Base-by-base conservation (phyloP, 2,329 filamentous ascomycete species). In the Hirsutella thompsonii region DNA sequence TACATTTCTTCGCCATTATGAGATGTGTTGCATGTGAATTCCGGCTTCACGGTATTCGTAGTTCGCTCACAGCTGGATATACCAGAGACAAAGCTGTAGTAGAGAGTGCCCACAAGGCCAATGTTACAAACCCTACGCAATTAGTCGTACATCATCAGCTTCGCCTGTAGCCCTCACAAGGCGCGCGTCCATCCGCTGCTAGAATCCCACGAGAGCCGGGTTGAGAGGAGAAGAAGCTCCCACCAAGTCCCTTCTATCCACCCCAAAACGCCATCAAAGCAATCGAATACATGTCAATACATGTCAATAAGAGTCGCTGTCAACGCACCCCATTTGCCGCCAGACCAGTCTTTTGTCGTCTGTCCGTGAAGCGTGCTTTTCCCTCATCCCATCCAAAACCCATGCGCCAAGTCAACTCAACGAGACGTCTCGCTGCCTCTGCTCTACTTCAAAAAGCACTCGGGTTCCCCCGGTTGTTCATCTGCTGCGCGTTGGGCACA, bases 1-100 rank as follows among this genome's bases (percentile, higher is more conserved):
- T 70, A 73, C 69, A 73, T 68, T 61, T 46, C 45, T 41, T 6
- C 23, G 23, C 23, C n/a, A n/a, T n/a, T n/a, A n/a, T n/a, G n/a
- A n/a, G 29, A 32, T 11, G 16, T 32, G 10, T 11, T 32, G n/a
- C n/a, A n/a, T n/a, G n/a, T n/a, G n/a, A n/a, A n/a, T n/a, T n/a
- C n/a, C n/a, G n/a, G n/a, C n/a, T n/a, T n/a, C n/a, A n/a, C n/a
- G n/a, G n/a, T n/a, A n/a, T n/a, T n/a, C n/a, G n/a, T n/a, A n/a
- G n/a, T n/a, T n/a, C n/a, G n/a, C n/a, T n/a, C n/a, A n/a, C n/a
- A n/a, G n/a, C n/a, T n/a, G 10, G 29, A 32, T n/a, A n/a, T 18
- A 16, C 32, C 14, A 18, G 32, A 18, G 14, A n/a, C n/a, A n/a
- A 34, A n/a, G 9, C 8, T 16, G 32, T 34, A 34, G 32, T 19